Base-by-base conservation (phyloP, 495 filamentous ascomycete species). In the Penicillium herquei region DNA sequence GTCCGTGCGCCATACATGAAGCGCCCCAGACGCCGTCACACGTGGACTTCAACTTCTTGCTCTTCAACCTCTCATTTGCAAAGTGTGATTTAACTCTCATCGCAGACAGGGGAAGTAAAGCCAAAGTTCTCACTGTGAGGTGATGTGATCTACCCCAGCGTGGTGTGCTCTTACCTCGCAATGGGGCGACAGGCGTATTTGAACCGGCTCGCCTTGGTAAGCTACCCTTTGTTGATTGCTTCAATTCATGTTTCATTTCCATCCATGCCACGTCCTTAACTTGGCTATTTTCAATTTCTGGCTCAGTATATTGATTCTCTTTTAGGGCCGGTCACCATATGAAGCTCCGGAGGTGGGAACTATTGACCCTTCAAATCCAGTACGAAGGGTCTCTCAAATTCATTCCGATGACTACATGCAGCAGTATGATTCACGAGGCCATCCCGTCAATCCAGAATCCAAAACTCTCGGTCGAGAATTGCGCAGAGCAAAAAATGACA, bases 241-340 rank as follows among this genome's bases (percentile, higher is more conserved):
- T 31, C 18, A 33, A 4, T 35, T 17, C 35, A 4, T 57, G 18
- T 45, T 39, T 46, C 8, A 14, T 39, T 13, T 51, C 33, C 33
- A 39, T 13, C 8, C 9, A 9, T 37, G 2, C 12, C 8, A 37
- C 7, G 2, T 13, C 6, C 2, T 37, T 37, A 13, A 37, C 7
- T 37, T 37, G 6, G 34, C 48, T 21, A 49, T 52, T 17, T 41
- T 43, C 30, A n/a, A 10, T 33, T 51, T 3, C 37, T 10, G 26
- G 10, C 17, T 35, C 37, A 44, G 34, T 58, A 21, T 58, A 62
- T 58, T 73, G 32, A 74, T 59, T 26, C 16, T 30, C 39, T 46
- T 30, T n/a, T 62, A 87, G 87, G 88, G 87, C 53, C 81, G 88
- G 12, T 89, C 86, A 8, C 86, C 86, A 46, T 90, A 89, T 54